Base-by-base conservation (phyloP, 169 alveolate species). In the Eimeria maxima region DNA sequence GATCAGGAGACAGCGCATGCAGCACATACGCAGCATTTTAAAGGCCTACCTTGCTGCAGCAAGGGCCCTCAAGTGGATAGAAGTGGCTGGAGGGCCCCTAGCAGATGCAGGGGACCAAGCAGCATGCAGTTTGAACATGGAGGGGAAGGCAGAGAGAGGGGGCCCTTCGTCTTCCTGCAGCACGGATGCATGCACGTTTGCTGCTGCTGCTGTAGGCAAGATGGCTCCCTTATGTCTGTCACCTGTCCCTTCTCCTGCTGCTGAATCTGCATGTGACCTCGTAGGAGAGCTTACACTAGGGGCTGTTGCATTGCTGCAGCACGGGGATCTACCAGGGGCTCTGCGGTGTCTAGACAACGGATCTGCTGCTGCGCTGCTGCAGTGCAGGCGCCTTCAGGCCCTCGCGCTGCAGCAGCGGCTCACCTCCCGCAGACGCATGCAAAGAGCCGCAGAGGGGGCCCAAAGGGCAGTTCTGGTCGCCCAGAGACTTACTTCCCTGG, bases 231-330 rank as follows among this genome's bases (percentile, higher is more conserved):
- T 81, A 5, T 81, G 90, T 81, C 73, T 81, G 50, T 8, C 90
- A 8, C 90, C 90, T 0, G 45, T 81, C 22, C 44, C 90, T 7
- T 81, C 73, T 27, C 67, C 90, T 24, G 22, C 50, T 24, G 69
- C 90, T 50, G 38, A 69, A 24, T 27, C 69, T 6, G 90, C 90
- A 10, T 50, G 91, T 33, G 90, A 60, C 27, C 33, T 92, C 14
- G 91, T 92, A 24, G 95, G 95, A 24, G 95, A 92, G 84, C 83
- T 92, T 38, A 60, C 83, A n/a, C 57, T 92, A 11, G 95, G 92
- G 18, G 90, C 88, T 29, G 91, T 78, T 16, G 95, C 95, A 38
- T 67, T 92, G 81, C 83, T 92, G 95, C 95, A 92, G 84, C 95
- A 92, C 71, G 95, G 95, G 10, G 90, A 81, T 47, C 78, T 67